Conservation (phyloP, 495 filamentous ascomycete species). For the Penicillium flavigenum region DNA sequence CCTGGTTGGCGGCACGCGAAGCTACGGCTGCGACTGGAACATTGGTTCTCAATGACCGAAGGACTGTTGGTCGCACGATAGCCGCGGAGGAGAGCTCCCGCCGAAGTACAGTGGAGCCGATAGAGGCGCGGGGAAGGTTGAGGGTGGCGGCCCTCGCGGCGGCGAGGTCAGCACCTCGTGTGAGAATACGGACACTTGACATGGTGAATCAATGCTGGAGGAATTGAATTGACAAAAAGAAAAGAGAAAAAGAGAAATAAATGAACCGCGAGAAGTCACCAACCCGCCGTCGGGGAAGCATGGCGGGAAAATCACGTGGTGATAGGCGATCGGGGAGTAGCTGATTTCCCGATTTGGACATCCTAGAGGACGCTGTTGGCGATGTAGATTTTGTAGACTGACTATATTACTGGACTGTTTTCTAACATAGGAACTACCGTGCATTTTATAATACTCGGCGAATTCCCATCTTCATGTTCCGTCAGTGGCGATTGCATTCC, state of each 20-base stretch:
- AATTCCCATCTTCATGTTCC: not conserved
- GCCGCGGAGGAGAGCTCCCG: constrained; percentile 38
- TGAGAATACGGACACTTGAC: constrained; percentile 37
- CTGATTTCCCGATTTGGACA: constrained; percentile 20
- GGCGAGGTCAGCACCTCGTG: constrained; percentile 36
- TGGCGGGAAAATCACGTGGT: constrained; percentile 45
- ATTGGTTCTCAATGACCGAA: constrained; percentile 22
- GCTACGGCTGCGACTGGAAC: constrained; percentile 17
- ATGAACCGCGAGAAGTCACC: constrained; percentile 15
- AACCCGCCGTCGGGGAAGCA: constrained; percentile 32
- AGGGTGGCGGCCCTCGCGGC: constrained; percentile 31
- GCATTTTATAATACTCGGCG: not conserved
- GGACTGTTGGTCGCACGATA: constrained; percentile 26
- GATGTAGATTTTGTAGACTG: not conserved
- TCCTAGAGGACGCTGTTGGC: not conserved
- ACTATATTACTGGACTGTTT: not conserved
- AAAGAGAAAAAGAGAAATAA: constrained; percentile 18
- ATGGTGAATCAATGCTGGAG: constrained; percentile 30
- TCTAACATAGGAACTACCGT: not conserved
- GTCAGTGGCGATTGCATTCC: not conserved
- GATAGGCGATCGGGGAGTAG: constrained; percentile 36
- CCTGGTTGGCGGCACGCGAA: constrained; percentile 20
- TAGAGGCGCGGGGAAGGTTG: constrained; percentile 35
- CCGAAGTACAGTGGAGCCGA: constrained; percentile 39
- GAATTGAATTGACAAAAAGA: constrained; percentile 26